These are phyloP conservation scores for Inonotus obliquus DNA, from an alignment of 1,284 basidiomycete species.

Conservation along the genomic window DNA sequence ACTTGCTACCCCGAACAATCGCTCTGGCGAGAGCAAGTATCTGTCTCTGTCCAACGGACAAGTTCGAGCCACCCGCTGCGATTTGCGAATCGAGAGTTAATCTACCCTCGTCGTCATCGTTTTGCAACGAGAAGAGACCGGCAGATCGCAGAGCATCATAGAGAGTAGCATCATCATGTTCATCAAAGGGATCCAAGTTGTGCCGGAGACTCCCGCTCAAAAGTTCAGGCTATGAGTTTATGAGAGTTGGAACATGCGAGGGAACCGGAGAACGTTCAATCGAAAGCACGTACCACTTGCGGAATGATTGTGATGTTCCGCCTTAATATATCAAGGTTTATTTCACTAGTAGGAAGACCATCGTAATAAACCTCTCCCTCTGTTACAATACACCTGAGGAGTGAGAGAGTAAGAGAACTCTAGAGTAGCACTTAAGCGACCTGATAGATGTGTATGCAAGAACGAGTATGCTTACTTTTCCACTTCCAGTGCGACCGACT, in stretches of 20 bases:
- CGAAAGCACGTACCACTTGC: conserved; percentile 27
- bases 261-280: background rate
- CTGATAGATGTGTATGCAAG: background rate
- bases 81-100: conserved; percentile 34
- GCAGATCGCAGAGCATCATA: conserved; percentile 28
- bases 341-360: conserved; percentile 27
- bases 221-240: conserved; percentile 38
- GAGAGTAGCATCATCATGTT: conserved; percentile 43
- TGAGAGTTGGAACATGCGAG: background rate
- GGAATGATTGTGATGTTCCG: conserved; percentile 47
- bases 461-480: conserved; percentile 43
- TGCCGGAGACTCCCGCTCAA: conserved; percentile 32
- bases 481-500: conserved; percentile 74
- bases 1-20: conserved; percentile 30
- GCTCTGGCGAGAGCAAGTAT: conserved; percentile 38
- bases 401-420: conserved; percentile 39
- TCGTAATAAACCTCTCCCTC: conserved; percentile 41
- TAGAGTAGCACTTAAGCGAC: conserved; percentile 16
- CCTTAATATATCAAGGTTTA: conserved; percentile 62
- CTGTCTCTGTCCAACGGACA: conserved; percentile 50
- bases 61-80: conserved; percentile 36
- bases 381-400: conserved; percentile 39
- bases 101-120: conserved; percentile 24
- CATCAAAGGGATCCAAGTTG: conserved; percentile 45
- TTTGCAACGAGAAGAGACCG: conserved; percentile 30